phyloP scores from a whole-genome alignment of 169 alveolate species.

The Plasmodium reichenowi region DNA sequence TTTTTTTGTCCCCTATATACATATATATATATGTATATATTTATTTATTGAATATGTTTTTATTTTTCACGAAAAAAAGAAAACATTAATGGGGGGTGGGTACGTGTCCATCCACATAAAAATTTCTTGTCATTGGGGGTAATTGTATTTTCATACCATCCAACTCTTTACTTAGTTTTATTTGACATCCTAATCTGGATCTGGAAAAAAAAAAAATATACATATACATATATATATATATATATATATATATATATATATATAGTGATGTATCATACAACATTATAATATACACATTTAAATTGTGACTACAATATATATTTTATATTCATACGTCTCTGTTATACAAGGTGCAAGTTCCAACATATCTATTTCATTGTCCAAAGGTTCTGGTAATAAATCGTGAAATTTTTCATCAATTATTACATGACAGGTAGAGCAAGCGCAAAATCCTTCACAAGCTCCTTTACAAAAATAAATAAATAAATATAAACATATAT shows the following conservation, averaged over 20 bases:
- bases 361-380: slow-evolving; percentile 95
- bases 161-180: slow-evolving; percentile 87
- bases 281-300: too few species aligned
- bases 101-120: slow-evolving; percentile 96
- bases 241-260: not conserved
- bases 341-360: slow-evolving; percentile 97
- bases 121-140: slow-evolving; percentile 94
- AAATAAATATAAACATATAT: not conserved
- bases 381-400: slow-evolving; percentile 90
- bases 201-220: slow-evolving; percentile 47
- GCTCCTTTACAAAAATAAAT: slow-evolving; percentile 91
- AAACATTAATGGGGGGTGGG: slow-evolving; percentile 93
- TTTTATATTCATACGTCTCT: slow-evolving; percentile 85
- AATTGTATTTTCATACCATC: slow-evolving; percentile 90
- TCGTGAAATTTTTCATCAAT: slow-evolving; percentile 92
- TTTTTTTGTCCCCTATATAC: too few species aligned
- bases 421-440: slow-evolving; percentile 98
- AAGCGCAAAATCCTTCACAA: slow-evolving; percentile 96
- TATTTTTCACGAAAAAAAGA: slow-evolving; percentile 1
- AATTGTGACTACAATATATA: too few species aligned
- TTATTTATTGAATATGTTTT: too few species aligned
- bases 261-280: not conserved
- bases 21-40: too few species aligned
- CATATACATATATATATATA: not conserved
- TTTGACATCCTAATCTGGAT: slow-evolving; percentile 96